Conservation (phyloP, 768 basidiomycete species). For the Psilocybe cyanescens region DNA sequence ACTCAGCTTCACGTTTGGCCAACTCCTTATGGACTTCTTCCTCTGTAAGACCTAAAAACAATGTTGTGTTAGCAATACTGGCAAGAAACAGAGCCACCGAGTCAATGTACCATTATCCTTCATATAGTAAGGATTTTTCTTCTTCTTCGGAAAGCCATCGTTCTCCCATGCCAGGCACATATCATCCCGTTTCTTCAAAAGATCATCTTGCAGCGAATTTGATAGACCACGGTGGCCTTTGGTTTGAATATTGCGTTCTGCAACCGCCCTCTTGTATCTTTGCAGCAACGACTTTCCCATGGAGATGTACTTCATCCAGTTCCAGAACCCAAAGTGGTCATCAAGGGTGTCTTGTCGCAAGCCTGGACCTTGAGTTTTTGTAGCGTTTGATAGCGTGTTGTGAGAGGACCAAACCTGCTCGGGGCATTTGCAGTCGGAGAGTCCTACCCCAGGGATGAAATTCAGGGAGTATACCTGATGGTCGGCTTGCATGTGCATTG, state of each 20-base stretch:
- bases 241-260: conserved; percentile 17
- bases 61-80: no score
- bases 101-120: neutral
- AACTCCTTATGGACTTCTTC: no score
- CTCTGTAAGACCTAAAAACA: no score
- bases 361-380: conserved; percentile 17
- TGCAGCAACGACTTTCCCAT: conserved; percentile 22
- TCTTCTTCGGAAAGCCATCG: conserved; percentile 8
- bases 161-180: conserved; percentile 18
- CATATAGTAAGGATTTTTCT: conserved; percentile 8
- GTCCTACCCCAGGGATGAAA: conserved; percentile 23
- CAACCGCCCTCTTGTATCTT: conserved; percentile 10
- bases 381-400: conserved; percentile 25
- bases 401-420: conserved; percentile 34
- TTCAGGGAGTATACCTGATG: conserved; percentile 20
- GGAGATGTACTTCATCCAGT: conserved; percentile 26
- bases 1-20: no score
- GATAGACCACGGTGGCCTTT: conserved; percentile 16
- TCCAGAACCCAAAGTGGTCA: conserved; percentile 32
- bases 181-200: conserved; percentile 15
- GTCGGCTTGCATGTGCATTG: conserved; percentile 24
- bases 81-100: no score
- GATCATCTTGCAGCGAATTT: neutral
- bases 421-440: conserved; percentile 33
- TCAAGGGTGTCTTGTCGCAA: conserved; percentile 31